These are phyloP conservation scores for Hypomontagnella submonticulosa DNA, from an alignment of 495 filamentous ascomycete species.

Conservation along the genomic window DNA sequence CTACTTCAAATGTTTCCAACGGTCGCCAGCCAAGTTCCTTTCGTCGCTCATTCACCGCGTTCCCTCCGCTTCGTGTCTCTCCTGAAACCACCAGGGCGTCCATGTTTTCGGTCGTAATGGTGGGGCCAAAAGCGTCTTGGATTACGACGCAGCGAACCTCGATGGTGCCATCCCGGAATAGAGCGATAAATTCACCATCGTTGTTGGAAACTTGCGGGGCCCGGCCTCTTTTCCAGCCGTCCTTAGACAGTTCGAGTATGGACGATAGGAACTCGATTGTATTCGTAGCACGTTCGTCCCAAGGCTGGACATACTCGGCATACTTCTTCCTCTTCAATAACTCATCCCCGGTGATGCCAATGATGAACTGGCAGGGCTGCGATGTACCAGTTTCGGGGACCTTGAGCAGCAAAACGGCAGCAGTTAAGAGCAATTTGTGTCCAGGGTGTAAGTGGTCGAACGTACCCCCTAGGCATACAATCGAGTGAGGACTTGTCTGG, in stretches of 20 bases:
- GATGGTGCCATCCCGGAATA: constrained; percentile 57
- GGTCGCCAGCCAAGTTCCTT: constrained; percentile 78
- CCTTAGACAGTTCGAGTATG: constrained; percentile 67
- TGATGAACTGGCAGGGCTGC: constrained; percentile 66
- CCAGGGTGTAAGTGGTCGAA: constrained; percentile 97
- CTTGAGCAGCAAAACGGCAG: constrained; percentile 76
- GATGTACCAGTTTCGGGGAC: constrained; percentile 55
- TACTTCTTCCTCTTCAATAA: constrained; percentile 90
- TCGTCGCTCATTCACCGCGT: constrained; percentile 83
- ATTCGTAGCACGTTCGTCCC: constrained; percentile 74
- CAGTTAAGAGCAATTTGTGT: constrained; percentile 93
- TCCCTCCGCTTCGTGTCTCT: constrained; percentile 86
- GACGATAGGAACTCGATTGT: constrained; percentile 77
- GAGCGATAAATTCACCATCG: constrained; percentile 54
- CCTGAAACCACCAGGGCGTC: constrained; percentile 86
- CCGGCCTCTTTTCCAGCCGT: constrained; percentile 50
- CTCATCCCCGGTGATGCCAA: constrained; percentile 89
- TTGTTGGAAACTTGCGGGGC: constrained; percentile 39
- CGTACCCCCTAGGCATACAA: constrained; percentile 88
- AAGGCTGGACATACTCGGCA: constrained; percentile 79
- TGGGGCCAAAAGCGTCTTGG: constrained; percentile 89
- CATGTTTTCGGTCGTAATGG: constrained; percentile 82
- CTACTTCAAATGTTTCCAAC: constrained; percentile 89
- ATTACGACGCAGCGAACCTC: constrained; percentile 82
- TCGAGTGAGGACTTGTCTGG: constrained; percentile 47